Percentiles rank a stretch among this genome's conserved stretches.
Conservation (phyloP, 2,329 filamentous ascomycete species). For the Periconia digitata region DNA sequence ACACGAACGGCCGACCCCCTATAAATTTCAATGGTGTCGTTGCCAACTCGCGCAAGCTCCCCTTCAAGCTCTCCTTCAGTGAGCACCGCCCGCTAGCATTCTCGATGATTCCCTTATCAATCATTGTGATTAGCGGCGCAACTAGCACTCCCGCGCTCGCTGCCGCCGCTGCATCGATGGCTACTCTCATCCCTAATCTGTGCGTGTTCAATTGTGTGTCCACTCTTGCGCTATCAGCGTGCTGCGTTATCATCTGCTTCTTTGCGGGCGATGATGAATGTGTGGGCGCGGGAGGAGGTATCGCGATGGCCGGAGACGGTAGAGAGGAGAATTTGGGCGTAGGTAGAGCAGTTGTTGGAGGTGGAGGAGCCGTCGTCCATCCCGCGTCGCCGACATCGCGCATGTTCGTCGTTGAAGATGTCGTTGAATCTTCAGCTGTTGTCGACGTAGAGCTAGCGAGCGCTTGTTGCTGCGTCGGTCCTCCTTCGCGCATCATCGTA, state of each 20-base stretch:
- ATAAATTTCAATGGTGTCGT: slow-evolving; percentile 63
- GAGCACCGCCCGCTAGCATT: slow-evolving; percentile 71
- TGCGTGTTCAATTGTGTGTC: slow-evolving; percentile 69
- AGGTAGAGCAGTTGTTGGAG: not conserved
- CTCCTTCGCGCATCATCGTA: not conserved
- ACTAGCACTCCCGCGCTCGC: slow-evolving; percentile 72
- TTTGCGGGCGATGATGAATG: not conserved
- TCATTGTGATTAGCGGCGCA: slow-evolving; percentile 81
- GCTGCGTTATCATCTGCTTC: not conserved
- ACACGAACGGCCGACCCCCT: slow-evolving; percentile 65
- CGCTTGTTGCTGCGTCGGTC: not conserved
- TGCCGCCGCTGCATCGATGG: slow-evolving; percentile 69
- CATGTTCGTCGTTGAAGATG: not conserved
- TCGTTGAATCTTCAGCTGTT: not conserved
- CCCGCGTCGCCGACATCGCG: not conserved
- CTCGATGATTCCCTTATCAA: slow-evolving; percentile 80
- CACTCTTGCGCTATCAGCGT: not conserved
- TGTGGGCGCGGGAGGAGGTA: no score
- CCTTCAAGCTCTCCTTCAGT: slow-evolving; percentile 60
- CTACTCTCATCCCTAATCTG: slow-evolving; percentile 67
- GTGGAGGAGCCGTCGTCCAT: not conserved
- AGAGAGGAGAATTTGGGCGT: not conserved
- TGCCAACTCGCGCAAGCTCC: slow-evolving; percentile 60
- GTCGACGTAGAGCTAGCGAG: not conserved
- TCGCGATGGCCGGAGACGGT: no score